A percentile compares a stretch with the other conserved stretches of the same genome.
These are phyloP conservation scores for Bisporella sp. DNA, from an alignment of 2,329 filamentous ascomycete species.

Conservation along the genomic window DNA sequence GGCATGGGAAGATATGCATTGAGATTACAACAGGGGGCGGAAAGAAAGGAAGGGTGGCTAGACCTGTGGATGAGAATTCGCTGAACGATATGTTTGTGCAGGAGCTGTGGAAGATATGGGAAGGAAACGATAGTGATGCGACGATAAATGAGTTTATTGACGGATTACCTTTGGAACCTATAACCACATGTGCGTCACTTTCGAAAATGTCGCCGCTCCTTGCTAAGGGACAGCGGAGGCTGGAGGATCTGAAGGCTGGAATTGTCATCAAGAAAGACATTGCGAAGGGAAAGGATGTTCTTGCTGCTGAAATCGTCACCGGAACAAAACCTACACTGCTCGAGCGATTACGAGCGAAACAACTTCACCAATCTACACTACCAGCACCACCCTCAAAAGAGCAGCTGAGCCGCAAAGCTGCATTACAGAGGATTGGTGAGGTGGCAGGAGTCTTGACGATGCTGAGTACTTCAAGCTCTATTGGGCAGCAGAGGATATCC, in stretches of 20 bases:
- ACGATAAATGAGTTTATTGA: slow-evolving; percentile 39
- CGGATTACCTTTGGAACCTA: slow-evolving; percentile 46
- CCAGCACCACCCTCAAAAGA: slow-evolving; percentile 41
- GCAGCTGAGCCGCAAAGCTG: slow-evolving; percentile 54
- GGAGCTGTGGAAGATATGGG: slow-evolving; percentile 43
- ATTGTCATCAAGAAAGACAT: slow-evolving; percentile 45
- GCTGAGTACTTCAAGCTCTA: slow-evolving; percentile 47
- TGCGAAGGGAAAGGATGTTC: slow-evolving; percentile 29
- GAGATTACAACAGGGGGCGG: slow-evolving; percentile 35
- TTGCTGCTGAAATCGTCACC: slow-evolving; percentile 12
- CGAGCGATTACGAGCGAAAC: slow-evolving; percentile 69
- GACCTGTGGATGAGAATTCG: slow-evolving; percentile 41
- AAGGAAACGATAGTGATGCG: slow-evolving; percentile 1
- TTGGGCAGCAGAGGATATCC: slow-evolving; percentile 49
- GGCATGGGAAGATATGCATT: slow-evolving; percentile 49
- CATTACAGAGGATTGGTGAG: slow-evolving; percentile 61
- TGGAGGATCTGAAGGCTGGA: slow-evolving; percentile 61
- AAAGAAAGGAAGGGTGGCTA: slow-evolving; percentile 22
- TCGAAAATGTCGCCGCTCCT: slow-evolving; percentile 49
- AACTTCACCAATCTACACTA: slow-evolving; percentile 41
- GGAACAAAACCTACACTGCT: slow-evolving; percentile 57
- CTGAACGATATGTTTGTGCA: slow-evolving; percentile 48
- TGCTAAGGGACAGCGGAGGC: slow-evolving; percentile 58
- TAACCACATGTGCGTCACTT: slow-evolving; percentile 45
- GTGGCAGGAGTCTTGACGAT: slow-evolving; percentile 62